Conservation (phyloP, 805 yeast species). For the Danielia oregonensis region DNA sequence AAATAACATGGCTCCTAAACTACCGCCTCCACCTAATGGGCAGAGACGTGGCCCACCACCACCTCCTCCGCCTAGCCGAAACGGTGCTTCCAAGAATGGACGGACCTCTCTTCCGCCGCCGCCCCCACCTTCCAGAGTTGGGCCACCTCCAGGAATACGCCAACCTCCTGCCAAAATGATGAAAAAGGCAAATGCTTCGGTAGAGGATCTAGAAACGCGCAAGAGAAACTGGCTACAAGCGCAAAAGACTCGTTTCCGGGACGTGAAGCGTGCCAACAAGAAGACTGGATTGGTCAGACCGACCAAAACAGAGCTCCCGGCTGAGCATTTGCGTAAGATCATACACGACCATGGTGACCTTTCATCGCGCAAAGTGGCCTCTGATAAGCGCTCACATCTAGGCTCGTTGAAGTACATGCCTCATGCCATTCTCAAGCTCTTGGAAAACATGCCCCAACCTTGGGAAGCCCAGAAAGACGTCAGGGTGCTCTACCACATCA, state of each 20-base stretch:
- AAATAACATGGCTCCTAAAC: constrained; percentile 3
- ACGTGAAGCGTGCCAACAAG: constrained; percentile 14
- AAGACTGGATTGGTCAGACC: constrained; percentile 48
- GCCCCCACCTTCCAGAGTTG: constrained; percentile 3
- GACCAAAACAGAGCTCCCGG: constrained; percentile 80
- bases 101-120: constrained; percentile 4
- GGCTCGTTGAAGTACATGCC: constrained; percentile 96
- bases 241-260: constrained; percentile 57
- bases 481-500: constrained; percentile 78
- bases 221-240: constrained; percentile 58
- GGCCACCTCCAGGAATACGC: constrained; percentile 3
- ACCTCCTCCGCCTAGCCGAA: constrained; percentile 33
- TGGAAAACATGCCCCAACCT: constrained; percentile 98
- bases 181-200: constrained; percentile 2
- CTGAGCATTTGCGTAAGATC: constrained; percentile 85
- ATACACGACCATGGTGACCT: constrained; percentile 82
- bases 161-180: constrained; percentile 12
- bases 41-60: constrained; percentile 20
- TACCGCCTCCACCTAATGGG: constrained; percentile 9
- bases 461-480: constrained; percentile 92
- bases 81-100: constrained; percentile 1
- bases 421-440: constrained; percentile 81
- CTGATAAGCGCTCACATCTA: constrained; percentile 81
- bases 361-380: constrained; percentile 70
- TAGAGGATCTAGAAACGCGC: constrained; percentile 36